phyloP scores from a whole-genome alignment of 1,284 basidiomycete genomes.

The Pseudozyma tsukubaensis region DNA sequence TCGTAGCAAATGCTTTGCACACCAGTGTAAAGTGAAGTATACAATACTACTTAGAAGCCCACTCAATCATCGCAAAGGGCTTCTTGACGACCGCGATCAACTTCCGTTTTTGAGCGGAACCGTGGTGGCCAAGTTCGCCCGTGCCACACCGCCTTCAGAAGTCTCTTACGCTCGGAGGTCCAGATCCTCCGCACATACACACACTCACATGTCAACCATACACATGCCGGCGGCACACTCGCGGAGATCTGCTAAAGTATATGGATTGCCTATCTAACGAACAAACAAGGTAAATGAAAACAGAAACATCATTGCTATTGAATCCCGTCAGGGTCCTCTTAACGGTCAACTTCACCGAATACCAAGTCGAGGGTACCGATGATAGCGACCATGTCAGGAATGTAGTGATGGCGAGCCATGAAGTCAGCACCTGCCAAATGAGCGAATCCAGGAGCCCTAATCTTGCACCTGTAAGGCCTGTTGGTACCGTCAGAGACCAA shows the following conservation, averaged over 20 bases:
- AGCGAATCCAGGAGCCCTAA: slow-evolving; percentile 67
- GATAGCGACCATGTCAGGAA: slow-evolving; percentile 67
- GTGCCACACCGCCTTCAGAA: neutral
- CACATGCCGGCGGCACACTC: neutral
- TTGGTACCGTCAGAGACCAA: slow-evolving; percentile 68
- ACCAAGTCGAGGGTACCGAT: slow-evolving; percentile 68
- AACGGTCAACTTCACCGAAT: slow-evolving; percentile 68
- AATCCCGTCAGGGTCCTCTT: neutral
- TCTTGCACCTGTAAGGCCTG: slow-evolving; percentile 68
- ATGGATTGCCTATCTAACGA: slow-evolving; percentile 28
- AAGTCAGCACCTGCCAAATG: slow-evolving; percentile 67
- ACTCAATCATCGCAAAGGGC: no score
- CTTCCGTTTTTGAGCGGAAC: no score
- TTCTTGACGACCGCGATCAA: no score
- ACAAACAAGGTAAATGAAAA: slow-evolving; percentile 3
- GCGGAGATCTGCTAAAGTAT: neutral
- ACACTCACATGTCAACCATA: neutral
- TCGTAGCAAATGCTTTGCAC: no score
- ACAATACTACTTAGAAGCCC: no score
- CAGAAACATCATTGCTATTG: neutral
- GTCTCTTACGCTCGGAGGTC: no score
- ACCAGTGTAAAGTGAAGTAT: no score
- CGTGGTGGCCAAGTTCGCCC: no score
- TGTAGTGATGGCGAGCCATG: slow-evolving; percentile 65
- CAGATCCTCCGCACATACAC: neutral